Conservation (phyloP, 1,284 basidiomycete genomes). For the Ganoderma sp. region DNA sequence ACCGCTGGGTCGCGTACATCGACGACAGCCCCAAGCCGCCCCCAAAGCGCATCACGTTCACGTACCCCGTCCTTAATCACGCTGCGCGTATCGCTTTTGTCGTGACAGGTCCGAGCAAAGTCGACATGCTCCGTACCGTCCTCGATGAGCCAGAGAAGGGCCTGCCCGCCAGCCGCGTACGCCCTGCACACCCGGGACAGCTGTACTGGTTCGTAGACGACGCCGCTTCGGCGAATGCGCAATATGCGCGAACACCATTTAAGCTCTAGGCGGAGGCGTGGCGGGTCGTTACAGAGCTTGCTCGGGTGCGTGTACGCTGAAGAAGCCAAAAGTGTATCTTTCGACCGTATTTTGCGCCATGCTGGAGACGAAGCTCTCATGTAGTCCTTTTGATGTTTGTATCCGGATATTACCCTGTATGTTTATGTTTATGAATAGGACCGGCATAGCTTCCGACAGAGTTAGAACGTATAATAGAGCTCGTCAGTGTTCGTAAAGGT, state of each 20-base stretch:
- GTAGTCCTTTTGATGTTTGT: slow-evolving; percentile 24
- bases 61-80: slow-evolving; percentile 92
- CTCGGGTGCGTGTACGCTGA: slow-evolving; percentile 21
- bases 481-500: slow-evolving; percentile 16
- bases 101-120: slow-evolving; percentile 84
- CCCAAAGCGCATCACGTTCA: slow-evolving; percentile 88
- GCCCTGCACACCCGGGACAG: slow-evolving; percentile 80
- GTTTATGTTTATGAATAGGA: neutral
- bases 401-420: slow-evolving; percentile 14
- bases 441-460: neutral
- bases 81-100: slow-evolving; percentile 90
- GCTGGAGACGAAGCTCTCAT: slow-evolving; percentile 15
- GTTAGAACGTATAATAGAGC: slow-evolving; percentile 3
- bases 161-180: slow-evolving; percentile 85
- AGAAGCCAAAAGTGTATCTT: slow-evolving; percentile 14
- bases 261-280: slow-evolving; percentile 47
- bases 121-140: slow-evolving; percentile 74
- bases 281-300: neutral
- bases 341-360: slow-evolving; percentile 18
- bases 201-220: slow-evolving; percentile 93
- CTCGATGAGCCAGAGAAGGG: slow-evolving; percentile 84
- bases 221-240: slow-evolving; percentile 70
- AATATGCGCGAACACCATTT: slow-evolving; percentile 61
- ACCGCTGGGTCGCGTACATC: slow-evolving; percentile 94
- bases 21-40: slow-evolving; percentile 96